These are phyloP conservation scores for Leishmania mexicana DNA, from an alignment of 208 protist genomes.

Conservation along the genomic window DNA sequence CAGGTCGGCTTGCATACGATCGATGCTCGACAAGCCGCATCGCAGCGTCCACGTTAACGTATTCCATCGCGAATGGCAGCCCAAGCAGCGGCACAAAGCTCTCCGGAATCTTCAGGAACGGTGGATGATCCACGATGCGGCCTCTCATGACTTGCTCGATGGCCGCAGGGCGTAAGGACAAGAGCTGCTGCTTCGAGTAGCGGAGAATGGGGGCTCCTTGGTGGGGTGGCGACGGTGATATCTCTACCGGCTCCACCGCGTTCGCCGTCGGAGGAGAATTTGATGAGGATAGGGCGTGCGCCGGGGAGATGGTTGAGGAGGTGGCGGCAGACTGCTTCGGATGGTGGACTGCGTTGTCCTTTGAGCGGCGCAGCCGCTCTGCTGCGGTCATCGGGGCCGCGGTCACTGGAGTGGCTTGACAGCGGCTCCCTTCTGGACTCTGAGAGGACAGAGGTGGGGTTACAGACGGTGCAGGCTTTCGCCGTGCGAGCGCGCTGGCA, in stretches of 20 bases:
- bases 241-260: neutral
- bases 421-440: neutral
- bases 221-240: neutral
- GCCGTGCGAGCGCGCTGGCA: slow-evolving; percentile 4
- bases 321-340: neutral
- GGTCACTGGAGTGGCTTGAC: neutral
- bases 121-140: slow-evolving; percentile 45
- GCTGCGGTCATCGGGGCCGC: slow-evolving; percentile 27
- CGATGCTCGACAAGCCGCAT: slow-evolving; percentile 37
- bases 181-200: slow-evolving; percentile 48
- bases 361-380: slow-evolving; percentile 32
- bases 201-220: neutral
- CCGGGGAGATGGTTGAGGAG: neutral
- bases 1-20: neutral
- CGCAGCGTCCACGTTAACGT: slow-evolving; percentile 51
- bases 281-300: neutral
- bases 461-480: slow-evolving; percentile 2
- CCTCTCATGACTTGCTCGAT: slow-evolving; percentile 32
- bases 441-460: neutral
- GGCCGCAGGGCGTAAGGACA: slow-evolving; percentile 29
- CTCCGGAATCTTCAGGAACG: slow-evolving; percentile 48
- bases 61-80: slow-evolving; percentile 51
- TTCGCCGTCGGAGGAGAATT: neutral
- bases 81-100: slow-evolving; percentile 40
- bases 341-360: neutral